These are phyloP conservation scores for Raphanus raphanistrum DNA, from an alignment of 345 rosid species.

Conservation along the genomic window DNA sequence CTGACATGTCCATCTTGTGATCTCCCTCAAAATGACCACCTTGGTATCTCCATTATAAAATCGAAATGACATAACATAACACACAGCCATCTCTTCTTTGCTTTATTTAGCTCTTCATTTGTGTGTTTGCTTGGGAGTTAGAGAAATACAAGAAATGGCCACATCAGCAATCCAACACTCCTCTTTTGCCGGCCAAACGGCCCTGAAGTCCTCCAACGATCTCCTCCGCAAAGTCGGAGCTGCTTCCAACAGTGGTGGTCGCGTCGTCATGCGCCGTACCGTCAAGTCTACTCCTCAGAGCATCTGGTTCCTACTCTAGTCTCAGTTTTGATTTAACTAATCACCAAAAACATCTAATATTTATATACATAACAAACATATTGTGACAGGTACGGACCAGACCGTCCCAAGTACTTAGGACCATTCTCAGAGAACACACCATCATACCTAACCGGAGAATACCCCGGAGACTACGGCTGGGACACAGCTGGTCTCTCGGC, in stretches of 20 bases:
- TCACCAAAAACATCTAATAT: neutral
- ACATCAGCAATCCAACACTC: conserved; percentile 81
- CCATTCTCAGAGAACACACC: conserved; percentile 51
- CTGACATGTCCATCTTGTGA: neutral
- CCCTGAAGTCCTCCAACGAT: conserved; percentile 66
- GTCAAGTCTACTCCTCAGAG: conserved; percentile 76
- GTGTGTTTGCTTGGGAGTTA: neutral
- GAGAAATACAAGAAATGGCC: conserved; percentile 50
- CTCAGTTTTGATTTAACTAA: neutral
- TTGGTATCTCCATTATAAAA: conserved; percentile 12
- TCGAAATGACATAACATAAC: neutral
- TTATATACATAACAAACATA: neutral
- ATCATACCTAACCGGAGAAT: conserved; percentile 51
- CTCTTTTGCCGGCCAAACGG: conserved; percentile 73
- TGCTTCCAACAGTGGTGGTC: conserved; percentile 54
- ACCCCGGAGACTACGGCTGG: conserved; percentile 60
- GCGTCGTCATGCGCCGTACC: conserved; percentile 77
- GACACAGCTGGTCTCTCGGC: conserved; percentile 55
- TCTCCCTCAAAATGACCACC: neutral
- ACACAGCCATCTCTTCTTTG: neutral
- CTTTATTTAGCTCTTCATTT: neutral
- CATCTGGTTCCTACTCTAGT: conserved; percentile 60
- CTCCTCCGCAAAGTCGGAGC: conserved; percentile 62
- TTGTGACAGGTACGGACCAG: conserved; percentile 39
- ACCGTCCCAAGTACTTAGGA: conserved; percentile 51